Percentiles rank a stretch among this genome's conserved stretches.
Evolutionary conservation across 2,329 filamentous ascomycete genomes (phyloP).

Genomic region (Fusarium haematococcum): DNA sequence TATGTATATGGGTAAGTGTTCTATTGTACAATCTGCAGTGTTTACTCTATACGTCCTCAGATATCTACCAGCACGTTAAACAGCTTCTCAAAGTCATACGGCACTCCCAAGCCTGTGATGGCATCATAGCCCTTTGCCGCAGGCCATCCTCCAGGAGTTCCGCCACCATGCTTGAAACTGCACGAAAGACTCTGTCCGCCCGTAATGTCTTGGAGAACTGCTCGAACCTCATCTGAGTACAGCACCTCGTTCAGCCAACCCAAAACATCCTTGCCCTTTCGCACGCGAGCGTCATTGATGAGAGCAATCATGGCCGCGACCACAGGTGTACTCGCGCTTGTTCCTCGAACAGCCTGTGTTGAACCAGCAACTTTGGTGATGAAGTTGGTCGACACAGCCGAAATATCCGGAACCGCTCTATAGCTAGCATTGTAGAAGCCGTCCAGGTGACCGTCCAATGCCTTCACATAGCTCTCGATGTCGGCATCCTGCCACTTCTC

Average conservation of each 20-base stretch:
- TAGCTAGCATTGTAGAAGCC: slow-evolving; percentile 59
- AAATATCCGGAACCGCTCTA: slow-evolving; percentile 64
- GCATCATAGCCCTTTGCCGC: slow-evolving; percentile 60
- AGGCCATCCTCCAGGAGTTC: slow-evolving; percentile 56
- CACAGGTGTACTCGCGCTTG: slow-evolving; percentile 66
- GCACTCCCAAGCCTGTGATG: slow-evolving; percentile 63
- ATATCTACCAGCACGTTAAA: slow-evolving; percentile 48
- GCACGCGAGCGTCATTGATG: slow-evolving; percentile 65
- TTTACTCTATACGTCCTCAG: slow-evolving; percentile 4
- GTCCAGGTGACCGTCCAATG: slow-evolving; percentile 56
- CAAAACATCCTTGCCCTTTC: slow-evolving; percentile 59
- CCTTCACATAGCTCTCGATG: slow-evolving; percentile 55
- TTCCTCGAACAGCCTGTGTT: slow-evolving; percentile 52
- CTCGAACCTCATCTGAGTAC: slow-evolving; percentile 54
- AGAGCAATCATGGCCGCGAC: slow-evolving; percentile 66
- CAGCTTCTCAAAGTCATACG: slow-evolving; percentile 55
- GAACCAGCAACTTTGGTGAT: slow-evolving; percentile 48
- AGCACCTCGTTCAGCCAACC: slow-evolving; percentile 66
- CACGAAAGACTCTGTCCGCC: slow-evolving; percentile 57
- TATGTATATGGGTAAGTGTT: neutral
- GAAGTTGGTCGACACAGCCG: slow-evolving; percentile 70
- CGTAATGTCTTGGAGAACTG: slow-evolving; percentile 56
- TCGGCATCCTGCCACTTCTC: slow-evolving; percentile 59
- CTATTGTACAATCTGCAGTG: neutral
- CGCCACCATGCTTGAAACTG: slow-evolving; percentile 47